Conservation (phyloP, 2,329 filamentous ascomycete genomes). For the Cordyceps cicadae region DNA sequence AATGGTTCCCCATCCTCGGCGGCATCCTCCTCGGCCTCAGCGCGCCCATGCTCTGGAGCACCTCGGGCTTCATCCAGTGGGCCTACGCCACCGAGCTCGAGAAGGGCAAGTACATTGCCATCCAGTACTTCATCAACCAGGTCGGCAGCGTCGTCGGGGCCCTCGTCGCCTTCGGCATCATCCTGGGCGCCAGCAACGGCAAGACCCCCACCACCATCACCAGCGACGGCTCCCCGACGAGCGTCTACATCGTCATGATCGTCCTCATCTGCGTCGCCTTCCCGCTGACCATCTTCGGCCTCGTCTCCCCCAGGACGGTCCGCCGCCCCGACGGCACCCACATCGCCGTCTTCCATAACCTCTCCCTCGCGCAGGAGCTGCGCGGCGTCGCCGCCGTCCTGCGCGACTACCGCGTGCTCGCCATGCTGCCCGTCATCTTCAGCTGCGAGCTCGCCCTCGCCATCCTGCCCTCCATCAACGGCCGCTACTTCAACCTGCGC, state of each 20-base stretch:
- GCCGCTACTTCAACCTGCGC: slow-evolving; percentile 16
- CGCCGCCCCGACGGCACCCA: slow-evolving; percentile 13
- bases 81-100: slow-evolving; percentile 15
- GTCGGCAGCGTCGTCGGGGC: slow-evolving; percentile 12
- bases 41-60: slow-evolving; percentile 9
- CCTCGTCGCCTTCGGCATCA: slow-evolving; percentile 13
- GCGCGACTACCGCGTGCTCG: slow-evolving; percentile 12
- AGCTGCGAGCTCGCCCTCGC: slow-evolving; percentile 13
- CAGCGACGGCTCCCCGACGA: slow-evolving; percentile 9
- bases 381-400: slow-evolving; percentile 9
- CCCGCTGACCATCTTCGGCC: slow-evolving; percentile 13
- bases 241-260: slow-evolving; percentile 15
- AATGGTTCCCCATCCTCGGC: slow-evolving; percentile 38
- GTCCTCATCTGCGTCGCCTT: slow-evolving; percentile 13
- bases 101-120: slow-evolving; percentile 13
- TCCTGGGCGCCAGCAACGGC: not conserved
- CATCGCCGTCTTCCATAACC: slow-evolving; percentile 14
- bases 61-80: slow-evolving; percentile 12
- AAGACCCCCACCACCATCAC: not conserved
- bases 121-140: slow-evolving; percentile 11
- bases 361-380: slow-evolving; percentile 12
- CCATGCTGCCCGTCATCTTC: slow-evolving; percentile 15
- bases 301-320: slow-evolving; percentile 18
- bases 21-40: slow-evolving; percentile 48
- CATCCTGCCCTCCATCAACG: slow-evolving; percentile 12